Conservation (phyloP, 1,139 yeast genomes). For the Hyphopichia fennica region DNA sequence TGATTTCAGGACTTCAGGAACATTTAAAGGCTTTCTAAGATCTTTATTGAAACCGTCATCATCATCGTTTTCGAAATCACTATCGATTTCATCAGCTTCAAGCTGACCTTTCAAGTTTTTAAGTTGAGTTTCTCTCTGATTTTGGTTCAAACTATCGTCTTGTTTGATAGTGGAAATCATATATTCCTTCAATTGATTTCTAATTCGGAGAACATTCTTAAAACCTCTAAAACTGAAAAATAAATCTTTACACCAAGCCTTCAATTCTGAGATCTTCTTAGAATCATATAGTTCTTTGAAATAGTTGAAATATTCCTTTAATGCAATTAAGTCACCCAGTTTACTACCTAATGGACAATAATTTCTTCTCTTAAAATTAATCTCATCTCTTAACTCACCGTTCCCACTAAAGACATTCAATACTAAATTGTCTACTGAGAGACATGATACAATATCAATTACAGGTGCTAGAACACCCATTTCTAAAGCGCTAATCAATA, state of each 20-base stretch:
- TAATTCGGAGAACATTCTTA: conserved; percentile 71
- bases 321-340: conserved; percentile 80
- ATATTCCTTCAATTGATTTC: conserved; percentile 74
- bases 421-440: conserved; percentile 87
- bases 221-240: conserved; percentile 79
- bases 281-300: conserved; percentile 49
- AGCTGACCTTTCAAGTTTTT: conserved; percentile 29
- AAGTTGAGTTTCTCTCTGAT: conserved; percentile 28
- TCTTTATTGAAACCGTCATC: conserved; percentile 11
- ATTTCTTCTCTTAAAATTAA: conserved; percentile 59
- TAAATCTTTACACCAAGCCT: conserved; percentile 81
- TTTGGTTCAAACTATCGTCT: conserved; percentile 30
- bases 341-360: conserved; percentile 68
- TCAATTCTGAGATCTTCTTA: conserved; percentile 46
- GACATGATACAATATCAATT: conserved; percentile 86
- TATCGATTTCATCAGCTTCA: conserved; percentile 15
- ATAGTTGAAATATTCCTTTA: conserved; percentile 73
- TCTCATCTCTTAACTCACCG: conserved; percentile 80
- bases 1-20: conserved; percentile 65
- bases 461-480: conserved; percentile 61
- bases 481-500: conserved; percentile 67
- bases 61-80: conserved; percentile 23
- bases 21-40: conserved; percentile 39
- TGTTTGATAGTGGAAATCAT: conserved; percentile 51
- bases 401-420: conserved; percentile 61